Evolutionary conservation across 495 filamentous ascomycete genomes (phyloP).

Genomic region (Penicillium maclennaniae): DNA sequence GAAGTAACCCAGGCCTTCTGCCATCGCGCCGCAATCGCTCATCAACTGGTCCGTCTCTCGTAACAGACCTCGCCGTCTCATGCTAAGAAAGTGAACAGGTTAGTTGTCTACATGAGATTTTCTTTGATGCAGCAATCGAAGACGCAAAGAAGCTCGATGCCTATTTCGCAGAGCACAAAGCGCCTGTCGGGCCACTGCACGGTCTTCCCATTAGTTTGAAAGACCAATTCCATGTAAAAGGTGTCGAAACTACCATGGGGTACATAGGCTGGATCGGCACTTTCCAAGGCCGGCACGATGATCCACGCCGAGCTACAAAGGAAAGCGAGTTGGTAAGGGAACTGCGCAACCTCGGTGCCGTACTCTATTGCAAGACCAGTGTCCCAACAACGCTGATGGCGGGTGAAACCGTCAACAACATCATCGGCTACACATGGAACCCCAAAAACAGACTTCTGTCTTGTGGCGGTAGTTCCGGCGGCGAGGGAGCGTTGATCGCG

Average conservation of each 20-base stretch:
- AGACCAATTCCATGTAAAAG: conserved; percentile 67
- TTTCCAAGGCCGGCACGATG: conserved; percentile 45
- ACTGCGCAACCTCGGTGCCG: conserved; percentile 54
- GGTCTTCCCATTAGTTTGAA: conserved; percentile 65
- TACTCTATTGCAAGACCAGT: conserved; percentile 64
- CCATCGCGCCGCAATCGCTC: conserved; percentile 53
- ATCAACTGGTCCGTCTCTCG: conserved; percentile 43
- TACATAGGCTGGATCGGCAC: conserved; percentile 53
- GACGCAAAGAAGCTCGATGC: conserved; percentile 57
- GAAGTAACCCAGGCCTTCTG: conserved; percentile 55
- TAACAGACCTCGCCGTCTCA: background rate
- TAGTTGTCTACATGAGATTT: conserved; percentile 60
- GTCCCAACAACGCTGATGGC: conserved; percentile 60
- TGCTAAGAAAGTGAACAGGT: conserved; percentile 24
- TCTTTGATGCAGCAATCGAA: conserved; percentile 58
- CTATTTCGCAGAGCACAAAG: conserved; percentile 45
- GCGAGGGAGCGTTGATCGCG: conserved; percentile 57
- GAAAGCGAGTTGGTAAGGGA: conserved; percentile 52
- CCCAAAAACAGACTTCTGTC: conserved; percentile 47
- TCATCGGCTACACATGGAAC: conserved; percentile 50
- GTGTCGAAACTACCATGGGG: conserved; percentile 63
- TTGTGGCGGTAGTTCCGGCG: conserved; percentile 57
- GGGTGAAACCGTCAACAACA: conserved; percentile 56
- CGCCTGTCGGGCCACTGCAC: conserved; percentile 56
- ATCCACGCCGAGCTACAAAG: conserved; percentile 30